phyloP scores from a whole-genome alignment of 306 rosid species.

The Lathyrus tuberosus region DNA sequence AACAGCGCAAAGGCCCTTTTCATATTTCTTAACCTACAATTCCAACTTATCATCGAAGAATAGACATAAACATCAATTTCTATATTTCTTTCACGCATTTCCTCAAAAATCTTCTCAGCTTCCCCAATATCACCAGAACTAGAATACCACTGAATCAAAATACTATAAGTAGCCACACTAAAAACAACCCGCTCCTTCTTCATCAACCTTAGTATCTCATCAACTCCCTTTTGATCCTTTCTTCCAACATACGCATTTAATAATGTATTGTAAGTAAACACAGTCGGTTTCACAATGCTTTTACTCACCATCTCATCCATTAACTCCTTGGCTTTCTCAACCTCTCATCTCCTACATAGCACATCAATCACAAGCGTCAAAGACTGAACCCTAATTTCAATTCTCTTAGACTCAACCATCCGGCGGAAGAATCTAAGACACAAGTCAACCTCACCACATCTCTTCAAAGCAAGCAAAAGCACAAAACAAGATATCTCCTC shows the following conservation, averaged over 20 bases:
- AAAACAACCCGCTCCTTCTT: conserved; percentile 49
- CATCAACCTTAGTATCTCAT: conserved; percentile 63
- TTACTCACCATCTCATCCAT: conserved; percentile 53
- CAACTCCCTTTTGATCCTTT: conserved; percentile 51
- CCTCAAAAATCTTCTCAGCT: conserved; percentile 62
- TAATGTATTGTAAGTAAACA: conserved; percentile 66
- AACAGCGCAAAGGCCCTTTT: conserved; percentile 67
- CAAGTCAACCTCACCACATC: conserved; percentile 44
- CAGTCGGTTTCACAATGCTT: conserved; percentile 58
- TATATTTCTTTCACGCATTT: conserved; percentile 56
- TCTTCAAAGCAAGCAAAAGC: conserved; percentile 69
- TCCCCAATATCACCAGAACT: conserved; percentile 52
- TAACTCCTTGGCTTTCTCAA: conserved; percentile 58
- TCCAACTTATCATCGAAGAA: conserved; percentile 72
- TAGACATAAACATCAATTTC: conserved; percentile 67
- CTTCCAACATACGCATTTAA: conserved; percentile 54
- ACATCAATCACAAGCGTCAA: conserved; percentile 68
- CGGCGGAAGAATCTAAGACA: conserved; percentile 51
- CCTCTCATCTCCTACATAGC: conserved; percentile 61
- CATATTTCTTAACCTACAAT: conserved; percentile 59
- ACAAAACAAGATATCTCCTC: conserved; percentile 84
- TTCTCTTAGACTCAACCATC: conserved; percentile 59
- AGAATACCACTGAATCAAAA: conserved; percentile 64
- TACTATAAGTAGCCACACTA: conserved; percentile 54
- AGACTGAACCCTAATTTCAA: conserved; percentile 59